Percentiles rank a stretch among this genome's conserved stretches.
These are phyloP conservation scores for Leptosphaerulina australis DNA, from an alignment of 2,329 filamentous ascomycete species.

Conservation along the genomic window DNA sequence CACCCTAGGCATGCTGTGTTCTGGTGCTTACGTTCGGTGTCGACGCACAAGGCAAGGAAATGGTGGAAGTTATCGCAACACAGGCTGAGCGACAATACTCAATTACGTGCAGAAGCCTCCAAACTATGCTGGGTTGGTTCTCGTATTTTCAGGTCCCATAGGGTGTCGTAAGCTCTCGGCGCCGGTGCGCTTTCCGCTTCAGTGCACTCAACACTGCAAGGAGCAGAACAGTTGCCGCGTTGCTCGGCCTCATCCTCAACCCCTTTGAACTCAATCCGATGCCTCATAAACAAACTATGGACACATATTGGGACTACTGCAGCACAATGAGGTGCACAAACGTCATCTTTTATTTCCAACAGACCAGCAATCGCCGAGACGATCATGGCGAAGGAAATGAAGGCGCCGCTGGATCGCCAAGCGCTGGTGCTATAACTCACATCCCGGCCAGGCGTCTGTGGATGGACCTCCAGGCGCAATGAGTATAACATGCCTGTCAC, in stretches of 20 bases:
- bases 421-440: slow-evolving; percentile 5
- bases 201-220: slow-evolving; percentile 4
- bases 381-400: slow-evolving; percentile 15
- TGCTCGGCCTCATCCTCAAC: slow-evolving; percentile 1
- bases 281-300: background rate
- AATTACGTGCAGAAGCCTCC: slow-evolving; percentile 3
- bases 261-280: background rate
- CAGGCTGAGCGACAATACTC: slow-evolving; percentile 4
- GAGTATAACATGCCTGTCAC: slow-evolving; percentile 13
- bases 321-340: slow-evolving; percentile 3
- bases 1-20: slow-evolving; percentile 5
- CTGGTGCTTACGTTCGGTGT: slow-evolving; percentile 1
- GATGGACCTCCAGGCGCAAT: slow-evolving; percentile 3
- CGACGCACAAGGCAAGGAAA: slow-evolving; percentile 3
- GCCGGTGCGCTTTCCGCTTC: slow-evolving; percentile 14
- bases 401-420: slow-evolving; percentile 12
- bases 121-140: slow-evolving; percentile 7
- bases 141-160: slow-evolving; percentile 14
- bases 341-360: slow-evolving; percentile 5
- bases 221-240: slow-evolving; percentile 4
- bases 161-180: slow-evolving; percentile 13
- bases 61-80: background rate
- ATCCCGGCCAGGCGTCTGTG: slow-evolving; percentile 7
- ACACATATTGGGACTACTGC: background rate
- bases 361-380: slow-evolving; percentile 11